Evolutionary conservation across 164 flowering plant genomes (phyloP), one percentile per base, ranked within the genome.

Genomic region (Nymphaea colorata): DNA sequence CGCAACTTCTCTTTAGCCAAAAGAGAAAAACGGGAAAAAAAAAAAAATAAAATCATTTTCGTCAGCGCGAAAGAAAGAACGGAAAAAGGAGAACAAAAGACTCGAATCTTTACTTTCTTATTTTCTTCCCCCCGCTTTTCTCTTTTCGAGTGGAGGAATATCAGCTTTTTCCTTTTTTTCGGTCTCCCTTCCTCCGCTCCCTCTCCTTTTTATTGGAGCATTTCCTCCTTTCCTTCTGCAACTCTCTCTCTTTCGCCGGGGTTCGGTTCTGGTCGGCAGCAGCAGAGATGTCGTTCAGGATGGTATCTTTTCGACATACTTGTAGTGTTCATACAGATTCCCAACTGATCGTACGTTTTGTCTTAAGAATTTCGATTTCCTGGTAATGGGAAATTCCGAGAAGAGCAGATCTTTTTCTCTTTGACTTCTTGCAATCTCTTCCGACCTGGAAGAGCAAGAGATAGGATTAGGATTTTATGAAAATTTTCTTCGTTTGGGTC

Each of bases 221-320:
- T 41, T 68, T 8, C 15, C 44, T 53, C 42, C 64, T 41, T 41
- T 36, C 5, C 12, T n/a, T 44, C 17, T 55, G 17, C 45, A 17
- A 55, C 41, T 57, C 5, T 7, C 4, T 43, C 41, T 57, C 53
- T 61, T 47, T 62, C 36, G 36, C 36, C 36, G 36, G 36, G 36
- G 16, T 64, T 18, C 53, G 64, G 53, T 42, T 5, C 55, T n/a
- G 66, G 12, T 69, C 43, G 25, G 59, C 73, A 61, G 66, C 67
- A 10, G 57, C 57, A 25, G 36, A 25, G 61, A 79, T 79, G 81
- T 76, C 81, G 41, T 73, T 76, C 79, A 75, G 79, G 65, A 67
- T 67, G 76, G 81, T 76, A 67, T 12, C 36, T 42, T 69, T 59
- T 66, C 17, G 60, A 45, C 64, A 59, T 47, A 41, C 12, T 7